A percentile compares a stretch with the other conserved stretches of the same genome.
Conservation (phyloP, 306 rosid species). For the Psophocarpus tetragonolobus region DNA sequence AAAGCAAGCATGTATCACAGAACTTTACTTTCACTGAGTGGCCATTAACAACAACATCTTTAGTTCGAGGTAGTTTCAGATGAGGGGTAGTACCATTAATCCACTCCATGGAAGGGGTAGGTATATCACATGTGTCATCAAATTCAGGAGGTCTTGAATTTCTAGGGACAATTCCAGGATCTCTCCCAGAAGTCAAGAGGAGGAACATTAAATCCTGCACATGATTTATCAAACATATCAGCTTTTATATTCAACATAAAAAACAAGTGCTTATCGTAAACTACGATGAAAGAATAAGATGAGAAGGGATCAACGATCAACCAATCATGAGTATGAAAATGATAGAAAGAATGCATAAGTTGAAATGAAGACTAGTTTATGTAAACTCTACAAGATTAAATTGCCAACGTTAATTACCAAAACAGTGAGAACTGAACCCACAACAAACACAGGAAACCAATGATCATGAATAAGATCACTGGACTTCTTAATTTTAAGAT, state of each 20-base stretch:
- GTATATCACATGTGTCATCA: constrained; percentile 59
- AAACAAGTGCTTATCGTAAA: constrained; percentile 16
- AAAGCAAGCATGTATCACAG: constrained; percentile 93
- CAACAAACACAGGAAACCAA: constrained; percentile 62
- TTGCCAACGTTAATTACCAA: constrained; percentile 59
- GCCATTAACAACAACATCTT: constrained; percentile 77
- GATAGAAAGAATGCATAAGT: neutral
- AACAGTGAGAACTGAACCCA: constrained; percentile 53
- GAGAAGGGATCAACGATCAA: constrained; percentile 13
- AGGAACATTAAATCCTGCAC: constrained; percentile 87
- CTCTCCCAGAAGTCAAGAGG: constrained; percentile 80
- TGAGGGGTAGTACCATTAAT: constrained; percentile 78
- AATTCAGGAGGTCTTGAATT: constrained; percentile 78
- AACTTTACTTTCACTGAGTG: constrained; percentile 83
- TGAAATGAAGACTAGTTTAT: constrained; percentile 10
- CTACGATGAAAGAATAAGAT: constrained; percentile 13
- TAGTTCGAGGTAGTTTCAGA: constrained; percentile 84
- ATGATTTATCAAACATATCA: constrained; percentile 40
- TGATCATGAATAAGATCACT: neutral
- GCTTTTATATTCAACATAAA: constrained; percentile 31
- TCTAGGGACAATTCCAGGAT: constrained; percentile 95
- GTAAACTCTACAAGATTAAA: constrained; percentile 13
- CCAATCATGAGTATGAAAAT: constrained; percentile 18
- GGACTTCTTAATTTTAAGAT: constrained; percentile 34
- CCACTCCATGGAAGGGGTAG: constrained; percentile 99